Evolutionary conservation across 352 stramenopile species (phyloP).

Genomic region (Phytophthora lateralis): DNA sequence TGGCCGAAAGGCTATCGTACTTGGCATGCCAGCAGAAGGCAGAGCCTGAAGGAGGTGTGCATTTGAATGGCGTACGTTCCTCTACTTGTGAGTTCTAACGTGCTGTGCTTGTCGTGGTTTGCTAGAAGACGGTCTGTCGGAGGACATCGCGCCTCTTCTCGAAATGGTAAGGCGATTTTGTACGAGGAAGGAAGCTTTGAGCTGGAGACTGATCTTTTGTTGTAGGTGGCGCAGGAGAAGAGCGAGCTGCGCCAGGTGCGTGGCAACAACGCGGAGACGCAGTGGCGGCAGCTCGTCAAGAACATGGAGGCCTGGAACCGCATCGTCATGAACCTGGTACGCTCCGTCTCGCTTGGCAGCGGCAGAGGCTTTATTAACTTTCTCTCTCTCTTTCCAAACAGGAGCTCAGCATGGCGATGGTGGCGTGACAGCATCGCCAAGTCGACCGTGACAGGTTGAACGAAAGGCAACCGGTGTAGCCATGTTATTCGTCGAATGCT

Average conservation of each 20-base stretch:
- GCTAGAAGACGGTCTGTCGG: slow-evolving; percentile 20
- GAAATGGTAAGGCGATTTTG: slow-evolving; percentile 45
- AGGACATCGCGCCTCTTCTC: slow-evolving; percentile 44
- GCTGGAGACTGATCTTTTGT: slow-evolving; percentile 3
- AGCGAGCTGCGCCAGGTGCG: slow-evolving; percentile 35
- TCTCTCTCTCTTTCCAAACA: slow-evolving; percentile 14
- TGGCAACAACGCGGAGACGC: slow-evolving; percentile 49
- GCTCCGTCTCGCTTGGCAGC: neutral
- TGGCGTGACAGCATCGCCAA: slow-evolving; percentile 5
- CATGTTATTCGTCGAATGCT: slow-evolving; percentile 21
- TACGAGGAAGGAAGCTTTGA: neutral
- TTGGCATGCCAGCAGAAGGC: slow-evolving; percentile 33
- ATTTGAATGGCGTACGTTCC: neutral
- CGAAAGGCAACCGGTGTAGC: slow-evolving; percentile 16
- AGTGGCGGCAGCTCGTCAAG: slow-evolving; percentile 83
- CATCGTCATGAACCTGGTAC: slow-evolving; percentile 83
- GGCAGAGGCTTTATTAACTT: neutral
- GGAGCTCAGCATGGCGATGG: slow-evolving; percentile 41
- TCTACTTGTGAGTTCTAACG: neutral
- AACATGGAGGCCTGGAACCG: slow-evolving; percentile 89
- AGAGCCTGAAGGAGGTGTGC: slow-evolving; percentile 20
- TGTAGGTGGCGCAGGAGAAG: slow-evolving; percentile 53
- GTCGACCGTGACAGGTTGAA: slow-evolving; percentile 3
- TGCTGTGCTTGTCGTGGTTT: neutral
- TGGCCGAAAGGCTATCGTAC: slow-evolving; percentile 47